A percentile compares a stretch with the other conserved stretches of the same genome.
Evolutionary conservation across 2,329 filamentous ascomycete species (phyloP).

Genomic region (Graphilbum fragrans): DNA sequence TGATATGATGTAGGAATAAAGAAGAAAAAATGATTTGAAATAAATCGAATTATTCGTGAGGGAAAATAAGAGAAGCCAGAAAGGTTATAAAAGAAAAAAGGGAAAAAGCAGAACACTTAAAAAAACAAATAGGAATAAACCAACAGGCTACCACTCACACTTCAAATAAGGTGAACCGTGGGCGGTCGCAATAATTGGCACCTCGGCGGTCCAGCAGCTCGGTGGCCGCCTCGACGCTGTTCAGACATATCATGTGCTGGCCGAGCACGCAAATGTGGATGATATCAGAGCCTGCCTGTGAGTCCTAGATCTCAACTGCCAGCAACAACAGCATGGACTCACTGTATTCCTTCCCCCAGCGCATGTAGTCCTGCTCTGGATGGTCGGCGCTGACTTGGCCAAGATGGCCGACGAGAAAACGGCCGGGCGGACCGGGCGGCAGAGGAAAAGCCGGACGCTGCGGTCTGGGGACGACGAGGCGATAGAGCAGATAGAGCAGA

Average conservation of each 20-base stretch:
- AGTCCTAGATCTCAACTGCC: too few relatives aligned
- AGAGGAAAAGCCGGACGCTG: slow-evolving; percentile 3
- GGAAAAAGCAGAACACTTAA: too few relatives aligned
- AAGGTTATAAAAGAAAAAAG: too few relatives aligned
- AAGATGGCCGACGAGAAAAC: slow-evolving; percentile 71
- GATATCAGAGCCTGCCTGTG: slow-evolving; percentile 14
- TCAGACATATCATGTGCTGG: slow-evolving; percentile 24
- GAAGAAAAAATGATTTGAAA: too few relatives aligned
- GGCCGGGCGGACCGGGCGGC: slow-evolving; percentile 9
- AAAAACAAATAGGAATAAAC: background rate
- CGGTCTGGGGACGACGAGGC: background rate
- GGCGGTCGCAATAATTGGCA: slow-evolving; percentile 25
- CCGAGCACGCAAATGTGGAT: slow-evolving; percentile 21
- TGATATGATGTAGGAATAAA: too few relatives aligned
- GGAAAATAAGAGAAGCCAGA: too few relatives aligned
- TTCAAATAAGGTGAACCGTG: slow-evolving; percentile 23
- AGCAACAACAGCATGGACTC: background rate
- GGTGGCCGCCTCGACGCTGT: slow-evolving; percentile 22
- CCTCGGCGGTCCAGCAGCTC: slow-evolving; percentile 27
- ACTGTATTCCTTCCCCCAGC: slow-evolving; percentile 8
- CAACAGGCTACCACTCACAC: slow-evolving; percentile 12
- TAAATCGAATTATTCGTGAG: too few relatives aligned
- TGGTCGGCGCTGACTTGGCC: slow-evolving; percentile 90
- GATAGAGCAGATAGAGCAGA: too few relatives aligned
- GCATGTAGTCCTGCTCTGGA: slow-evolving; percentile 36